A percentile compares a stretch with the other conserved stretches of the same genome.
Evolutionary conservation across 1,284 basidiomycete species (phyloP).

Genomic region (Athelia sp.): DNA sequence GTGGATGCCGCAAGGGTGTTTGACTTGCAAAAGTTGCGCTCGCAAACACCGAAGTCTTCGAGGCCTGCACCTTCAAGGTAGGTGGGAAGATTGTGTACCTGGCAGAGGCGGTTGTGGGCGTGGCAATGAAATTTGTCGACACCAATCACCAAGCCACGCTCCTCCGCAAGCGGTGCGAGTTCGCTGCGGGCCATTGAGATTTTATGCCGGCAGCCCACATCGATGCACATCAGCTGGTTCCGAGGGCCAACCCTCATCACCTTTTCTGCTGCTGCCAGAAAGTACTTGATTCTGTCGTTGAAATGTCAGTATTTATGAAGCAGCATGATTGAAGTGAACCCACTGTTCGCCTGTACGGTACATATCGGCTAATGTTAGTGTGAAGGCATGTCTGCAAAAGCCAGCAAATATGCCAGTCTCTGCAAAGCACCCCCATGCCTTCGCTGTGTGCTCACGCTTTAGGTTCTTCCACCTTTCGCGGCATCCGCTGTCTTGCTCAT

Average conservation of each 20-base stretch:
- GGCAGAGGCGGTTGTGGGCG: constrained; percentile 8
- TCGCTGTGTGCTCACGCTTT: constrained; percentile 13
- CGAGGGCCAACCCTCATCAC: background rate
- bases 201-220: constrained; percentile 12
- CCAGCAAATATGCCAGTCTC: constrained; percentile 23
- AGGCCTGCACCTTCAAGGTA: constrained; percentile 9
- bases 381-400: constrained; percentile 21
- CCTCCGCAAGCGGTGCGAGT: constrained; percentile 6
- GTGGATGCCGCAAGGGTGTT: constrained; percentile 10
- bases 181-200: constrained; percentile 9
- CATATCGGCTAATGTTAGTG: constrained; percentile 20
- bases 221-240: constrained; percentile 3
- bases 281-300: constrained; percentile 7
- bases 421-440: constrained; percentile 25
- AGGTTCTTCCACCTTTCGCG: constrained; percentile 20
- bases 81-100: constrained; percentile 6
- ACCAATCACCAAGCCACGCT: background rate
- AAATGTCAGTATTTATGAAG: background rate
- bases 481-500: constrained; percentile 11
- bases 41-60: constrained; percentile 10
- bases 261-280: constrained; percentile 2
- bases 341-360: constrained; percentile 23
- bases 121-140: constrained; percentile 11
- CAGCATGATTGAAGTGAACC: constrained; percentile 6
- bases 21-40: constrained; percentile 12